phyloP scores from a whole-genome alignment of 345 rosid species.

The Brassica nigra region DNA sequence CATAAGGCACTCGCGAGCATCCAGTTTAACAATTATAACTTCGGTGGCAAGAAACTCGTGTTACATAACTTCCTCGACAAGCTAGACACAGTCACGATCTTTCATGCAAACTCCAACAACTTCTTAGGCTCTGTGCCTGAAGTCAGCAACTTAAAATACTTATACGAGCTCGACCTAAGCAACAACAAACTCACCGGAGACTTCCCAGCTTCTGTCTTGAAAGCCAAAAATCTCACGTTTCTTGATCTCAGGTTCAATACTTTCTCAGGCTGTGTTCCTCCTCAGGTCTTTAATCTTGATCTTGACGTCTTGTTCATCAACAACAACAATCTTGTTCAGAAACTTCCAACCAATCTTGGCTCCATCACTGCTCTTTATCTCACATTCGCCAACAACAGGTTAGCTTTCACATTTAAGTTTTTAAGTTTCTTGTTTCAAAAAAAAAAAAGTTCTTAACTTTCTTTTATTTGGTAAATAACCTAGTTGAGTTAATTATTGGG shows the following conservation, averaged over 20 bases:
- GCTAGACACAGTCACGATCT: constrained; percentile 63
- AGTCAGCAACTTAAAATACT: constrained; percentile 55
- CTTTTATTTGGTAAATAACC: neutral
- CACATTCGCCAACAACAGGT: constrained; percentile 76
- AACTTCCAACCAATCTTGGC: constrained; percentile 52
- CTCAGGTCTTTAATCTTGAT: constrained; percentile 61
- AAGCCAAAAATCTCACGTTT: constrained; percentile 53
- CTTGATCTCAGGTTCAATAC: constrained; percentile 76
- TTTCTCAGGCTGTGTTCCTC: constrained; percentile 65
- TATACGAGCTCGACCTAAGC: constrained; percentile 84
- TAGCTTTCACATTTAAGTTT: neutral
- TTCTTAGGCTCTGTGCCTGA: constrained; percentile 61
- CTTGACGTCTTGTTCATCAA: constrained; percentile 74
- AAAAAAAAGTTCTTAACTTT: neutral
- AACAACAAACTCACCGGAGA: constrained; percentile 72
- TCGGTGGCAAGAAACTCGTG: constrained; percentile 52
- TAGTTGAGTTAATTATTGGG: neutral
- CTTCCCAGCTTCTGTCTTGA: constrained; percentile 59
- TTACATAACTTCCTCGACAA: constrained; percentile 58
- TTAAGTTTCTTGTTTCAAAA: neutral
- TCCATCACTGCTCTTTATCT: constrained; percentile 57
- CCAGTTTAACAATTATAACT: constrained; percentile 71
- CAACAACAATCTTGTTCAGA: constrained; percentile 56
- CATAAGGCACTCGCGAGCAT: constrained; percentile 63
- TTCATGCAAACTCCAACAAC: constrained; percentile 81